Base-by-base conservation (phyloP, 805 yeast species). In the Pichia nakasei region DNA sequence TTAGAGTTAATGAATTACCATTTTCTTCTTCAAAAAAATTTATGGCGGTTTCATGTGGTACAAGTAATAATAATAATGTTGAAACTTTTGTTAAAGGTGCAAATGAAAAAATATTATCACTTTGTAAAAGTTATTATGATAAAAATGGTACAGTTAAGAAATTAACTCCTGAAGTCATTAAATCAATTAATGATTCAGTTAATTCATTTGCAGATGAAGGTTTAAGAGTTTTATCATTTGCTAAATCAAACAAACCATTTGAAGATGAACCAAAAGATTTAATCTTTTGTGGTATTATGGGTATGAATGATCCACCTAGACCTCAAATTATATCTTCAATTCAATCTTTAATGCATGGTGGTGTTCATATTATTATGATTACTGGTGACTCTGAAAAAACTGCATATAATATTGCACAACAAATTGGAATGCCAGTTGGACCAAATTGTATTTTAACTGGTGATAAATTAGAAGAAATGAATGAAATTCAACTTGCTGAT, bases 241-340 rank as follows among this genome's bases (percentile, higher is more conserved):
- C 93, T 5, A 76, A 72, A 49, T 68, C 72, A 43, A 54, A 52
- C 49, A 68, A 59, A 46, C 57, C 63, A 17, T 64, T 65, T 47
- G 65, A 58, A 18, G 52, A 50, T 18, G 72, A 67, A 47, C 83
- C 89, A 13, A 54, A 69, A 0, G 81, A 76, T 22, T 69, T 93
- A 52, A 69, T 76, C 2, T 91, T 91, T 57, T 74, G 85, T 51
- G 99, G 99, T 12, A 65, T 93, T 37, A 72, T 87, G 50, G 97
- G 96, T 44, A 88, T 93, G 95, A 87, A 86, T 55, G 99, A 93
- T 65, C 99, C 99, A 9, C 99, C 99, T 45, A 78, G 98, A 57
- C 83, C 89, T 9, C 80, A 82, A 49, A 97, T 93, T 4, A 74
- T 77, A 39, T 68, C 72, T 40, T 84, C 96, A 2, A 76, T 93